Evolutionary conservation across 108 stramenopile genomes (phyloP).

Genomic region (Nitzschia inconspicua): DNA sequence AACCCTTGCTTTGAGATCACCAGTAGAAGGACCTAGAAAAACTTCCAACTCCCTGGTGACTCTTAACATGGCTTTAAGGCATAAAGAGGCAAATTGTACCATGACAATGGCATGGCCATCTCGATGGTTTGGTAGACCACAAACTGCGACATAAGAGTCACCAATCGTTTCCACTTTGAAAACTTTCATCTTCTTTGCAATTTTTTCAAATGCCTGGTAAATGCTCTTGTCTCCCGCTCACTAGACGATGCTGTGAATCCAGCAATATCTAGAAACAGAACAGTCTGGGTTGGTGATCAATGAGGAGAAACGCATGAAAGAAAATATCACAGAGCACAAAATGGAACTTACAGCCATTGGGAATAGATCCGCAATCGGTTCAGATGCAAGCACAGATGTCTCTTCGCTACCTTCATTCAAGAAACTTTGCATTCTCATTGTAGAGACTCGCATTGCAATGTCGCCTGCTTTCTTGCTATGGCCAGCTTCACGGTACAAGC

Average conservation of each 20-base stretch:
- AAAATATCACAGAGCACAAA: too few species aligned
- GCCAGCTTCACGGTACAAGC: background rate
- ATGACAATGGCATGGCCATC: constrained; percentile 20
- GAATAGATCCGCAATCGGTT: too few species aligned
- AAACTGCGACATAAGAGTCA: constrained; percentile 12
- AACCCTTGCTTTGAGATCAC: constrained; percentile 2
- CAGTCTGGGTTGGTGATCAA: too few species aligned
- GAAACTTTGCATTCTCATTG: background rate
- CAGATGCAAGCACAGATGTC: background rate
- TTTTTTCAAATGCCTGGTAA: background rate
- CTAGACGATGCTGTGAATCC: background rate
- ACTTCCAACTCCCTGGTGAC: too few species aligned
- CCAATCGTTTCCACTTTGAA: constrained; percentile 20
- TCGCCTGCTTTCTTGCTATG: too few species aligned
- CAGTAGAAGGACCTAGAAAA: constrained; percentile 19
- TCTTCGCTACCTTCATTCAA: background rate
- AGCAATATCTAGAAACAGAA: background rate
- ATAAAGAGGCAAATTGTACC: constrained; percentile 18
- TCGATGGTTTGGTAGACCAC: constrained; percentile 9
- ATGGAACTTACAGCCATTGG: background rate
- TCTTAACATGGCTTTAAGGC: background rate
- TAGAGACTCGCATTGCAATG: background rate
- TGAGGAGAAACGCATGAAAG: too few species aligned
- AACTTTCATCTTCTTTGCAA: background rate
- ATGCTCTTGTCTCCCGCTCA: background rate